Conservation (phyloP, 495 filamentous ascomycete genomes). For the Apodospora peruviana region DNA sequence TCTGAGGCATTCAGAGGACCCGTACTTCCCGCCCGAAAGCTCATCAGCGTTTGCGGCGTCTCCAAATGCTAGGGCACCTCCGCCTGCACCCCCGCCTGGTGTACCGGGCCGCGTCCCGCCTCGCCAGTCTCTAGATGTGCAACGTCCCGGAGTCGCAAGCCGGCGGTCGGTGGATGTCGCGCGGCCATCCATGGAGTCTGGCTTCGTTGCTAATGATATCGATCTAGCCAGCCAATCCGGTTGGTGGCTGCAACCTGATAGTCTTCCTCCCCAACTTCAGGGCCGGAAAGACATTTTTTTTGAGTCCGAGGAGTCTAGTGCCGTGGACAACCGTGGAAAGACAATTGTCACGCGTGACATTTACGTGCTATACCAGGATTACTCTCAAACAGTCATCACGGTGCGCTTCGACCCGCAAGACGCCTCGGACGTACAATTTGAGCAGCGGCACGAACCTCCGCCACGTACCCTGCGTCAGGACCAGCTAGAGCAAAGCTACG, state of each 20-base stretch:
- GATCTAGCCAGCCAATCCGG: constrained; percentile 65
- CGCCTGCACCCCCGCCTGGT: constrained; percentile 39
- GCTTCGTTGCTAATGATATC: constrained; percentile 80
- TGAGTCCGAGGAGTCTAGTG: constrained; percentile 73
- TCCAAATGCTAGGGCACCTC: constrained; percentile 37
- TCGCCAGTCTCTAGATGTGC: constrained; percentile 67
- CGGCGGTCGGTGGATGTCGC: constrained; percentile 68
- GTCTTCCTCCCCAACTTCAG: constrained; percentile 74
- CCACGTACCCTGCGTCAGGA: constrained; percentile 85
- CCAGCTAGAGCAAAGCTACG: constrained; percentile 79
- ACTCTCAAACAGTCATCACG: constrained; percentile 87
- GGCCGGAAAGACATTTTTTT: constrained; percentile 76
- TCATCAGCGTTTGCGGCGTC: constrained; percentile 16
- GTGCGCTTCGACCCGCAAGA: constrained; percentile 74
- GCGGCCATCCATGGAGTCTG: constrained; percentile 59
- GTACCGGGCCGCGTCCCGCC: constrained; percentile 39
- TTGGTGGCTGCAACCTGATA: constrained; percentile 80
- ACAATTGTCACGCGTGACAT: constrained; percentile 69
- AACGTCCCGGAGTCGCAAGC: constrained; percentile 38
- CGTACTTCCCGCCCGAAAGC: constrained; percentile 17
- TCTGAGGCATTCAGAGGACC: constrained; percentile 18
- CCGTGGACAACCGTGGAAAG: constrained; percentile 54
- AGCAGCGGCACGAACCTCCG: constrained; percentile 84
- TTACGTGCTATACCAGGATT: constrained; percentile 86
- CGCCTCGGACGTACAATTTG: constrained; percentile 61